A percentile compares a stretch with the other conserved stretches of the same genome.
phyloP scores from a whole-genome alignment of 495 filamentous ascomycete species.

The Lindgomyces ingoldianus region DNA sequence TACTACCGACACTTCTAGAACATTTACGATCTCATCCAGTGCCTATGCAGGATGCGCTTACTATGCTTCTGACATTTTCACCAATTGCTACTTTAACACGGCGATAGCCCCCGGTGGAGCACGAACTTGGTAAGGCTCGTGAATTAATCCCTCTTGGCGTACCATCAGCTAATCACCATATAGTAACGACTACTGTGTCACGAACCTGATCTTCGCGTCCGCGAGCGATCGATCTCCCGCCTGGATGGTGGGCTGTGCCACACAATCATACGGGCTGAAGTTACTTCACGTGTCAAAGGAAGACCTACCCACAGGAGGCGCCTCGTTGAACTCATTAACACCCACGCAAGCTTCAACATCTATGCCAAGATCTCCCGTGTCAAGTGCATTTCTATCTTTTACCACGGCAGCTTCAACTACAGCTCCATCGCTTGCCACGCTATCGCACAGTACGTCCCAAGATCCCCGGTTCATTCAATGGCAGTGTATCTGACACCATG shows the following conservation, averaged over 20 bases:
- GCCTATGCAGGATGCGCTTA: neutral
- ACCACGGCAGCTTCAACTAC: no score
- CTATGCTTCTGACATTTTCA: neutral
- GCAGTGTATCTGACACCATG: neutral
- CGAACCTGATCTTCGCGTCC: neutral
- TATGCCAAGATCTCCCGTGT: neutral
- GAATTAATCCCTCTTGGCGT: neutral
- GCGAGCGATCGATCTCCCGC: neutral
- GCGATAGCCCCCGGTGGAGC: neutral
- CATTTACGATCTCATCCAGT: neutral
- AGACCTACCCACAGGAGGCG: neutral
- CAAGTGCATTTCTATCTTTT: neutral
- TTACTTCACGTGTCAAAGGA: neutral
- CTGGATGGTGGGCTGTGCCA: neutral
- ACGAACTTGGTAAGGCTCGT: neutral
- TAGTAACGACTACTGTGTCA: neutral
- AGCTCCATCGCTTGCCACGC: neutral
- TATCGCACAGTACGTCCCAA: neutral
- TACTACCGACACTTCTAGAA: no score
- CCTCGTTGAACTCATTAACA: neutral
- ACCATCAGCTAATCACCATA: neutral
- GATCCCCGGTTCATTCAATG: neutral
- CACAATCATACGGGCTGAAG: neutral
- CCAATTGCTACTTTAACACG: neutral
- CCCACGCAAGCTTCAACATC: neutral